phyloP scores from a whole-genome alignment of 2,329 filamentous ascomycete species.

The Xylariaceae sp. region DNA sequence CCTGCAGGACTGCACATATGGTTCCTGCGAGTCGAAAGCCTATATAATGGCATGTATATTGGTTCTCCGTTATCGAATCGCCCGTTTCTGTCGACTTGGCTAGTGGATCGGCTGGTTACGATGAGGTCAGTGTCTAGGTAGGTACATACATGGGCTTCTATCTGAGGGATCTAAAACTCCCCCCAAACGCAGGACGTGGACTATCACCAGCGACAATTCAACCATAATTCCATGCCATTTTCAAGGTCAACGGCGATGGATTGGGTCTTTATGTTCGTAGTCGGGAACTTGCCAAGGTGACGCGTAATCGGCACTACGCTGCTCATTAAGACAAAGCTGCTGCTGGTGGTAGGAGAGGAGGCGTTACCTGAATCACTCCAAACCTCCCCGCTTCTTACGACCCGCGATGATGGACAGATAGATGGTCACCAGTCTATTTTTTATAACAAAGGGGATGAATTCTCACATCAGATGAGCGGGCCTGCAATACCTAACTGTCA shows the following conservation, averaged over 20 bases:
- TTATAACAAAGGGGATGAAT: background rate
- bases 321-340: constrained; percentile 16
- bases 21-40: background rate
- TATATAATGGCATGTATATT: background rate
- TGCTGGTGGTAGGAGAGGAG: constrained; percentile 20
- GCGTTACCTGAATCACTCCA: constrained; percentile 19
- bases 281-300: background rate
- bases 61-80: background rate
- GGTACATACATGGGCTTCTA: background rate
- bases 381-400: constrained; percentile 22
- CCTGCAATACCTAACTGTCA: background rate
- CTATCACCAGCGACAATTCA: constrained; percentile 15
- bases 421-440: constrained; percentile 4
- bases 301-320: constrained; percentile 11
- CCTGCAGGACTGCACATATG: background rate
- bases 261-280: background rate
- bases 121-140: constrained; percentile 20
- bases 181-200: constrained; percentile 21
- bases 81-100: background rate
- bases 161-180: constrained; percentile 22
- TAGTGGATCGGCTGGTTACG: constrained; percentile 23
- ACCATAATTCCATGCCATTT: constrained; percentile 1
- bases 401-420: constrained; percentile 17
- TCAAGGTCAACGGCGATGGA: constrained; percentile 8
- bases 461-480: background rate